phyloP scores from a whole-genome alignment of 2,329 filamentous ascomycete genomes.

The Cytospora leucostoma region DNA sequence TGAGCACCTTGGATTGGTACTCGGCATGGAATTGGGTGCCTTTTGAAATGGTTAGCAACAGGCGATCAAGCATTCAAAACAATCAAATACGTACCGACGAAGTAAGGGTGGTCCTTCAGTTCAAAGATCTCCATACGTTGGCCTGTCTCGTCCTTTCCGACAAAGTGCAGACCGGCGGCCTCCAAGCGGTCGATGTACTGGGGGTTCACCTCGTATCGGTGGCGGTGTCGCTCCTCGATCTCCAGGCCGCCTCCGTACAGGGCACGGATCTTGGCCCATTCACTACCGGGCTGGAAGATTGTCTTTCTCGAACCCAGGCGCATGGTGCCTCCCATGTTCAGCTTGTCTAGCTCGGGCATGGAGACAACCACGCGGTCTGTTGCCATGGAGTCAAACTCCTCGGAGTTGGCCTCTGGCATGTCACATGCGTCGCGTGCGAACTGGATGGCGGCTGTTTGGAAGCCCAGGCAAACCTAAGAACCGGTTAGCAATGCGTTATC shows the following conservation, averaged over 20 bases:
- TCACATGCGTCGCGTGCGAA: conserved; percentile 76
- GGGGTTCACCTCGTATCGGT: conserved; percentile 81
- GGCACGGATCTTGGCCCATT: conserved; percentile 70
- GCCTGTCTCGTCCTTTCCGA: conserved; percentile 74
- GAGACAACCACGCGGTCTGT: conserved; percentile 76
- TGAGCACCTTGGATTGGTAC: conserved; percentile 29
- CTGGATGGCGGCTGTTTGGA: conserved; percentile 93
- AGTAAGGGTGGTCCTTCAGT: conserved; percentile 75
- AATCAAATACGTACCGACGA: conserved; percentile 46
- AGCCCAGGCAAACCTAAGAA: conserved; percentile 66
- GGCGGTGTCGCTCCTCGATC: conserved; percentile 70
- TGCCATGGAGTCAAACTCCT: conserved; percentile 58
- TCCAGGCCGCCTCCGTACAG: conserved; percentile 60
- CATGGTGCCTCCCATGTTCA: conserved; percentile 74
- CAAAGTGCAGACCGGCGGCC: conserved; percentile 65
- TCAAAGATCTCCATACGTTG: conserved; percentile 78
- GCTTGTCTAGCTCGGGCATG: conserved; percentile 74
- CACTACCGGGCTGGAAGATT: conserved; percentile 66
- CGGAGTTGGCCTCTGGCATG: conserved; percentile 56
- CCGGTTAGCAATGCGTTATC: conserved; percentile 2
- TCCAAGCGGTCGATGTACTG: conserved; percentile 64
- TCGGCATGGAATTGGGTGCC: conserved; percentile 29
- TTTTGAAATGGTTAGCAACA: conserved; percentile 15
- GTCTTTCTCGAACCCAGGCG: conserved; percentile 71
- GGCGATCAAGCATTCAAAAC: conserved; percentile 65